Evolutionary conservation across 106 monocot genomes (phyloP).

Genomic region (Acanthochlamys bracteata): DNA sequence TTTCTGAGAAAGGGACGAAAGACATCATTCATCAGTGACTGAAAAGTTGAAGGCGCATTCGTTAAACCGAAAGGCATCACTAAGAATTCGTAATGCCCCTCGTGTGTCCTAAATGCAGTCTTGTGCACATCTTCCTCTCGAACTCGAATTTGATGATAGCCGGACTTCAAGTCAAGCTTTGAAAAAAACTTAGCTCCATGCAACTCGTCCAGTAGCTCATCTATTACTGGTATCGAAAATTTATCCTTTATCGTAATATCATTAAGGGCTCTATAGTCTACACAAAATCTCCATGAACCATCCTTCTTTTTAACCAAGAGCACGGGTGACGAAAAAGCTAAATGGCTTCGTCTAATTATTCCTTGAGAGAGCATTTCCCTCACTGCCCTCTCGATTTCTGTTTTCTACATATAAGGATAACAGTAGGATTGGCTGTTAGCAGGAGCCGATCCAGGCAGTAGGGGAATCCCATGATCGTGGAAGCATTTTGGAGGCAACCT

Average conservation of each 20-base stretch:
- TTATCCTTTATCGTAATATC: background rate
- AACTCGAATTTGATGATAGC: conserved; percentile 15
- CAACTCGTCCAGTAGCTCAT: conserved; percentile 13
- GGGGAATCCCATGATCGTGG: background rate
- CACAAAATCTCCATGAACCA: conserved; percentile 3
- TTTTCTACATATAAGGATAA: background rate
- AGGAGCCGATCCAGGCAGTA: background rate
- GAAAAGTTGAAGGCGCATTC: background rate
- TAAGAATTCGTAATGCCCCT: conserved; percentile 4
- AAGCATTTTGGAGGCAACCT: background rate
- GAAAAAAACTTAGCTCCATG: conserved; percentile 2
- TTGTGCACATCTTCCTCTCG: background rate
- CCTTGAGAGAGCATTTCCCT: background rate
- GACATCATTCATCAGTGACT: background rate
- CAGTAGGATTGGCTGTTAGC: background rate
- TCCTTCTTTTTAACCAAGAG: conserved; percentile 8
- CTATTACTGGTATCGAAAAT: conserved; percentile 9
- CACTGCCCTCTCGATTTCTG: background rate
- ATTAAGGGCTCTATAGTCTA: conserved; percentile 3
- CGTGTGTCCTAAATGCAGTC: background rate
- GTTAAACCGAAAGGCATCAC: conserved; percentile 4
- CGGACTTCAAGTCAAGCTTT: conserved; percentile 6
- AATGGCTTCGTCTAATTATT: background rate
- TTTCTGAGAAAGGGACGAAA: background rate
- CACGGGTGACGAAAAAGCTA: background rate